A percentile compares a stretch with the other conserved stretches of the same genome.
Evolutionary conservation across 768 basidiomycete genomes (phyloP).

Genomic region (Dacryopinax primogenitus): DNA sequence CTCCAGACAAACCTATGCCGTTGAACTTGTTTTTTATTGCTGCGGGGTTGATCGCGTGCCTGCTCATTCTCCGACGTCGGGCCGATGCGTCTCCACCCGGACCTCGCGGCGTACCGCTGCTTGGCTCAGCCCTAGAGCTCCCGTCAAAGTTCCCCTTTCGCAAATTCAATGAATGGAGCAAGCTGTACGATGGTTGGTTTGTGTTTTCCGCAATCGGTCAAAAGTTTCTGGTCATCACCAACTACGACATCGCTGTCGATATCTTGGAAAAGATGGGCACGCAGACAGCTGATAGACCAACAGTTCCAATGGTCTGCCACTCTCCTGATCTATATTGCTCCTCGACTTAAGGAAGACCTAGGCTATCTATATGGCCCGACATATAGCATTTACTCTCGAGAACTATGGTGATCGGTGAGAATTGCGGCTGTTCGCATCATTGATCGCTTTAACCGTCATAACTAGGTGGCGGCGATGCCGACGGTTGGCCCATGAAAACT

Average conservation of each 20-base stretch:
- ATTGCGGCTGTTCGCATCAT: no score
- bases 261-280: not conserved
- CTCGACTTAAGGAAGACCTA: not conserved
- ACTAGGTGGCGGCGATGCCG: constrained; percentile 3
- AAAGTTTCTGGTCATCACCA: not conserved
- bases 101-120: not conserved
- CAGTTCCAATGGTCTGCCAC: not conserved
- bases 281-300: not conserved
- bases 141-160: not conserved
- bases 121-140: not conserved
- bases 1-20: no score
- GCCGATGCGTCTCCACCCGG: no score
- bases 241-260: not conserved
- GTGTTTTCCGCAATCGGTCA: constrained; percentile 2
- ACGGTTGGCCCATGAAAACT: not conserved
- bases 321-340: no score
- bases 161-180: not conserved
- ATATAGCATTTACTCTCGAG: not conserved
- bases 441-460: no score
- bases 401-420: not conserved
- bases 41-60: no score
- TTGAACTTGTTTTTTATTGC: no score
- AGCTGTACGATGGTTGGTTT: not conserved
- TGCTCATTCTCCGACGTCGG: no score
- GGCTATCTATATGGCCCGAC: not conserved